Conservation (phyloP, 2,329 filamentous ascomycete genomes). For the Colletotrichum tropicicola region DNA sequence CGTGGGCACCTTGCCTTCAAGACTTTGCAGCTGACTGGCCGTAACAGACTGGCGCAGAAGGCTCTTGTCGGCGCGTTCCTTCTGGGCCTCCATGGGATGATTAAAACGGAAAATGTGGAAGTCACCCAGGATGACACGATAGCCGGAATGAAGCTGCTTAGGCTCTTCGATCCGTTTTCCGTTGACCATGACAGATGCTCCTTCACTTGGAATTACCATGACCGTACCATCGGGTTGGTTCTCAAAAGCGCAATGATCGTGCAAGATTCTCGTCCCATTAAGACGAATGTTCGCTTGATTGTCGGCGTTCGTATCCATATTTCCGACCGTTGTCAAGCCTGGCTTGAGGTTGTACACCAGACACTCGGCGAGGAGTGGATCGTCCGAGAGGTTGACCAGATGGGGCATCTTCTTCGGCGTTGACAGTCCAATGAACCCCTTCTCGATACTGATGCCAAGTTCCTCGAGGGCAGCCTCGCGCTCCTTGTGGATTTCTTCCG, state of each 20-base stretch:
- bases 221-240: constrained; percentile 88
- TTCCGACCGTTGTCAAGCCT: constrained; percentile 91
- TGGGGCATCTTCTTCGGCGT: constrained; percentile 99
- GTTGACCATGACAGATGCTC: constrained; percentile 98
- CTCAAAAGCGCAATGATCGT: constrained; percentile 93
- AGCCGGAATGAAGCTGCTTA: constrained; percentile 87
- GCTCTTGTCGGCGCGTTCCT: constrained; percentile 89
- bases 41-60: constrained; percentile 84
- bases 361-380: constrained; percentile 93
- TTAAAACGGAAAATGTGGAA: constrained; percentile 99
- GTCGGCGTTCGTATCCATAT: constrained; percentile 83
- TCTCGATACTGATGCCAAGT: constrained; percentile 97
- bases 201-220: constrained; percentile 87
- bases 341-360: constrained; percentile 98
- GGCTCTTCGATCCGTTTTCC: constrained; percentile 89
- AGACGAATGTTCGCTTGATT: constrained; percentile 87
- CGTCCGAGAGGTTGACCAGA: constrained; percentile 96
- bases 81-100: constrained; percentile 93
- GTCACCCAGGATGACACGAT: constrained; percentile 93
- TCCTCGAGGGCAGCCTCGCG: constrained; percentile 95
- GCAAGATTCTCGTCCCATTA: constrained; percentile 91
- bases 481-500: constrained; percentile 97
- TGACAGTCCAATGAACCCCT: constrained; percentile 93
- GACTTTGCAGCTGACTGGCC: constrained; percentile 65
- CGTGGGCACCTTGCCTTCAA: constrained; percentile 66